Conservation (phyloP, 2,329 filamentous ascomycete species). For the Tolypocladium tundrense region DNA sequence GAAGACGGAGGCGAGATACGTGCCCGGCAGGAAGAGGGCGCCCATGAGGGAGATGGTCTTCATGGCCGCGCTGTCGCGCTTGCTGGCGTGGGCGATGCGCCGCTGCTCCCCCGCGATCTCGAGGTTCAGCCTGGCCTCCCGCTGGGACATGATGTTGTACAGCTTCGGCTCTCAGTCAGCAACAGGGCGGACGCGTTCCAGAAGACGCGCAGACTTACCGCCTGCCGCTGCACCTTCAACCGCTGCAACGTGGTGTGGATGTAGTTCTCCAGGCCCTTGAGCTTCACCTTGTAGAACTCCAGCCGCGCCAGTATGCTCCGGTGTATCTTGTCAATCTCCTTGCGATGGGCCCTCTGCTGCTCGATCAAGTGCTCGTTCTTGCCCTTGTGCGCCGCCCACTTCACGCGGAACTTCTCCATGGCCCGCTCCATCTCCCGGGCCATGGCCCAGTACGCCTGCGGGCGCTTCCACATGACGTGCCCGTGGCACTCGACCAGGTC, state of each 20-base stretch:
- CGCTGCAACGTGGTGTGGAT: conserved; percentile 51
- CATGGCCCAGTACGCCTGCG: conserved; percentile 49
- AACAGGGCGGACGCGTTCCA: neutral
- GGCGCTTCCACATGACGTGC: conserved; percentile 52
- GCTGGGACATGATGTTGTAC: conserved; percentile 57
- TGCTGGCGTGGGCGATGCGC: conserved; percentile 47
- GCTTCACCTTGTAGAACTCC: conserved; percentile 51
- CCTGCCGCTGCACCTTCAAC: conserved; percentile 50
- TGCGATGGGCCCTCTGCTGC: conserved; percentile 17
- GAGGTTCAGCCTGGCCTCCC: conserved; percentile 53
- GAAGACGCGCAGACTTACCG: conserved; percentile 29
- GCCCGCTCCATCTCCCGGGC: conserved; percentile 36
- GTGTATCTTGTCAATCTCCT: conserved; percentile 34
- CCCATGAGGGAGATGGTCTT: conserved; percentile 55
- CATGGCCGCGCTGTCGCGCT: conserved; percentile 54
- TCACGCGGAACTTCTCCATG: conserved; percentile 32
- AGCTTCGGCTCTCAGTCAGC: conserved; percentile 28
- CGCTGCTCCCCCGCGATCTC: conserved; percentile 52
- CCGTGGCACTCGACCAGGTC: conserved; percentile 55
- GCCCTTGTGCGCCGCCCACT: conserved; percentile 9
- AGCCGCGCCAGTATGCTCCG: conserved; percentile 41
- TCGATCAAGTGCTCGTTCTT: conserved; percentile 8
- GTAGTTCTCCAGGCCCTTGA: conserved; percentile 52
- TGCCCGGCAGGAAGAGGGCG: conserved; percentile 52
- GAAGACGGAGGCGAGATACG: conserved; percentile 52